These are phyloP conservation scores for Zopfia rhizophila DNA, from an alignment of 2,329 filamentous ascomycete genomes.

Conservation along the genomic window DNA sequence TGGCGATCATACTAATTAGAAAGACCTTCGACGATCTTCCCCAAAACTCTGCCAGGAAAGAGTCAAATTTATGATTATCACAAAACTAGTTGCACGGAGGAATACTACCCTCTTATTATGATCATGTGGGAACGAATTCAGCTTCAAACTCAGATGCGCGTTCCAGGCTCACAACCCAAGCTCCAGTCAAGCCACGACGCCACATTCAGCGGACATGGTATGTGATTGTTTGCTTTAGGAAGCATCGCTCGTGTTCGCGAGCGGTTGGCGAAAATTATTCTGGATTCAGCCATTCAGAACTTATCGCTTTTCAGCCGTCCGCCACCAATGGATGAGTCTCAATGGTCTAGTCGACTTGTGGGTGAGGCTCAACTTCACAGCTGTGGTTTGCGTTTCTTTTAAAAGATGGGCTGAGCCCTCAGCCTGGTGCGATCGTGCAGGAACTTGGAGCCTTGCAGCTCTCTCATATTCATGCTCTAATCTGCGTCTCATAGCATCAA, in stretches of 20 bases:
- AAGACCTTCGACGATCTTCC: no score
- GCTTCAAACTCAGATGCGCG: no score
- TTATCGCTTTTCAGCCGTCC: conserved; percentile 11
- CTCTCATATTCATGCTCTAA: neutral
- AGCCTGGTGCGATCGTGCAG: no score
- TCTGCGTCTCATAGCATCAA: neutral
- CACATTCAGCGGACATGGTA: conserved; percentile 4
- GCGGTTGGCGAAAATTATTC: conserved; percentile 1
- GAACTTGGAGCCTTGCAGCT: conserved; percentile 14
- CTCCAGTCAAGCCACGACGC: conserved; percentile 2
- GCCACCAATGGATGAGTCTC: conserved; percentile 20
- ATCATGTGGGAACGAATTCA: no score
- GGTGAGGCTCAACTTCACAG: conserved; percentile 12
- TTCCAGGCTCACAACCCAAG: no score
- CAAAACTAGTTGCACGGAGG: no score
- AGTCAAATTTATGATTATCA: no score
- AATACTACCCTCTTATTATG: no score
- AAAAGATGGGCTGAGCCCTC: conserved; percentile 5
- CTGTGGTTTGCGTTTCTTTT: neutral
- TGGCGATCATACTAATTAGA: no score
- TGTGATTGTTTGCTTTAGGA: conserved; percentile 8
- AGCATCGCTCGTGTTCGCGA: conserved; percentile 12
- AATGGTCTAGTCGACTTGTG: conserved; percentile 5
- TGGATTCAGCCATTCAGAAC: conserved; percentile 10
- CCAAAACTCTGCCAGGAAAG: no score